Evolutionary conservation across 2,329 filamentous ascomycete genomes (phyloP), one percentile per base, ranked within the genome.

Genomic region (Phialemoniopsis sp.): DNA sequence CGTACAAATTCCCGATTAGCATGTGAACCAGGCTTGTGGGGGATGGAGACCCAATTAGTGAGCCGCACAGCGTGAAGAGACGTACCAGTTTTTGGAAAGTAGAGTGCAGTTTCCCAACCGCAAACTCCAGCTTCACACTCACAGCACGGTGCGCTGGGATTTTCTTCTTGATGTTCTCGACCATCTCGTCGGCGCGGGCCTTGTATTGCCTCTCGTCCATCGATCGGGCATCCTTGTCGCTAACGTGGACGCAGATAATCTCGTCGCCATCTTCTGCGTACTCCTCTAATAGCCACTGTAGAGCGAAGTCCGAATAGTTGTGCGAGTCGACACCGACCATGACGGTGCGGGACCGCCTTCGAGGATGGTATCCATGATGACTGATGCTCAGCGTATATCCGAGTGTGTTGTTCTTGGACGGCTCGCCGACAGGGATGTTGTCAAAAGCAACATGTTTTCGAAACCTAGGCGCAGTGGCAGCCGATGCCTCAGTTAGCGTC

Each of bases 241-340:
- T 78, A 3, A 95, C 90, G 38, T 88, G 78, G 36, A 96, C 76
- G 62, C 90, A 96, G 8, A 96, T 86, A 41, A 96, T 84, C 62
- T 95, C 89, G 57, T 96, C 90, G 14, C 90, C 89, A 54, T 95
- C 90, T 53, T 95, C 89, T 31, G 95, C 88, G 40, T 95, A 73
- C 63, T 95, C 89, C 53, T 94, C 88, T 30, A 96, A 78, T 37
- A 95, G 73, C 89, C 89, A 96, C 61, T 94, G 87, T 14, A 96
- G 71, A 13, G 90, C 90, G 62, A 91, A 93, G 46, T 95, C 87
- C 7, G 89, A 95, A 62, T 95, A 95, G 42, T 88, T 79, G 52
- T 95, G 89, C 54, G 91, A 87, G 62, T 95, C 90, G 14, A 90
- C 86, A 15, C 90, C 90, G 47, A 90, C 91, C 57, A 96, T 81